Percentiles rank a stretch among this genome's conserved stretches.
Conservation (phyloP, 129 eudicot genomes). For the Helianthus tuberosus region DNA sequence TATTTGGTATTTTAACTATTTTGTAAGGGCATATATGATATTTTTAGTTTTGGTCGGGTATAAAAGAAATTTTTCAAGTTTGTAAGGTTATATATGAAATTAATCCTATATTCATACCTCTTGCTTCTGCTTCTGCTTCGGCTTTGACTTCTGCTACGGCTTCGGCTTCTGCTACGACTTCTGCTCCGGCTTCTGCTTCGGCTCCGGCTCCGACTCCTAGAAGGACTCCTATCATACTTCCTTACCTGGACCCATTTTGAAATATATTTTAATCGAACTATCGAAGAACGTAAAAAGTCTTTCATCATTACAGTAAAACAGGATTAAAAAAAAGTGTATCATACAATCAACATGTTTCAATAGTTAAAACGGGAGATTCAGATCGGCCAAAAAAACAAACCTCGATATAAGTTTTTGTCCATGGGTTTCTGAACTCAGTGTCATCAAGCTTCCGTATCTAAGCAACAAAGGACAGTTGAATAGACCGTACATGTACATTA, state of each 20-base stretch:
- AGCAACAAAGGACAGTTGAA: slow-evolving; percentile 10
- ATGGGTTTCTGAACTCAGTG: slow-evolving; percentile 94
- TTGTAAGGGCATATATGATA: no score
- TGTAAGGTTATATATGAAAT: no score
- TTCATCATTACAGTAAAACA: not conserved
- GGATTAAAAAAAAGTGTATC: not conserved
- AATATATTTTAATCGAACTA: no score
- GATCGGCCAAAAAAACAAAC: slow-evolving; percentile 33
- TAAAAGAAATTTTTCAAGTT: no score
- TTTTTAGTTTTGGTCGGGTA: no score
- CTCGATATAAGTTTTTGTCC: slow-evolving; percentile 81
- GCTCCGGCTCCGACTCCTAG: slow-evolving; percentile 78
- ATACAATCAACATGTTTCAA: not conserved
- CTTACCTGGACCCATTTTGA: slow-evolving; percentile 50
- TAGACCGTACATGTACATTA: not conserved
- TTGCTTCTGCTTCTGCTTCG: slow-evolving; percentile 23
- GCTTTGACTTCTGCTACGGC: slow-evolving; percentile 56
- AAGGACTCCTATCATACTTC: slow-evolving; percentile 63
- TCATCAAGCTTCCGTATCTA: slow-evolving; percentile 96
- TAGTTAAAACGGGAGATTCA: not conserved
- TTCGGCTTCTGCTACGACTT: slow-evolving; percentile 12
- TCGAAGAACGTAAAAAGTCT: no score
- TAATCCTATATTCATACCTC: slow-evolving; percentile 38
- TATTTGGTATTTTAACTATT: no score
- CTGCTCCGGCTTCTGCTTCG: slow-evolving; percentile 61